Conservation (phyloP, 1,139 yeast genomes). For the Kodamaea derodonti region DNA sequence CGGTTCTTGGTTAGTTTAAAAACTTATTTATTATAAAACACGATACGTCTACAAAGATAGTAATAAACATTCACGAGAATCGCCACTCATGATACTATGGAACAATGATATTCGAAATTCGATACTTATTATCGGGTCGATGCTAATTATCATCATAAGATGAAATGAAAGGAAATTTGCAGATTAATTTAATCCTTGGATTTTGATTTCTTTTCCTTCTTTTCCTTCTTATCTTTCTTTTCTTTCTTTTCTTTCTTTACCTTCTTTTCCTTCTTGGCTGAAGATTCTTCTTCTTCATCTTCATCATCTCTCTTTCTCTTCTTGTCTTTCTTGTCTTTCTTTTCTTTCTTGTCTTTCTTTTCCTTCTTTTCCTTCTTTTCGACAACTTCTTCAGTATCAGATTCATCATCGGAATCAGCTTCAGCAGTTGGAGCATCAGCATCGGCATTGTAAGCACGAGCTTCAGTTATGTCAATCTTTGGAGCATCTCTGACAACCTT, state of each 20-base stretch:
- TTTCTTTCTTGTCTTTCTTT: slow-evolving; percentile 34
- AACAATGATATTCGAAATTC: slow-evolving; percentile 1
- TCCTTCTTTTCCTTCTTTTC: slow-evolving; percentile 30
- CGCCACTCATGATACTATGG: slow-evolving; percentile 1
- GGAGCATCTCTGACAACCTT: slow-evolving; percentile 72
- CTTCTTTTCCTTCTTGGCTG: slow-evolving; percentile 46
- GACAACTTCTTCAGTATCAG: slow-evolving; percentile 39
- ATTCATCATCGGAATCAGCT: slow-evolving; percentile 47
- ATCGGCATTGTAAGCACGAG: slow-evolving; percentile 88
- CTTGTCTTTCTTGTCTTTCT: slow-evolving; percentile 45
- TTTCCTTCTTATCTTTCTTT: slow-evolving; percentile 45
- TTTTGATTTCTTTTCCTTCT: slow-evolving; percentile 40
- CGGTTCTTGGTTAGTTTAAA: too few relatives aligned
- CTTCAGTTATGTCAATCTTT: slow-evolving; percentile 80
- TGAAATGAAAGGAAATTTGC: too few relatives aligned
- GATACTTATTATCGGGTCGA: background rate
- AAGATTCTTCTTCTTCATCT: slow-evolving; percentile 30
- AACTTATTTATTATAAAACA: background rate
- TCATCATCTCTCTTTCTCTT: slow-evolving; percentile 32
- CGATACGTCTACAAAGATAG: slow-evolving; percentile 1
- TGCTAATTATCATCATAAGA: too few relatives aligned
- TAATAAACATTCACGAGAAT: slow-evolving; percentile 1
- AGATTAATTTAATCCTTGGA: too few relatives aligned
- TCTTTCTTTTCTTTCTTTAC: slow-evolving; percentile 45
- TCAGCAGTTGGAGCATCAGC: slow-evolving; percentile 64